Evolutionary conservation across 148 eudicot genomes (phyloP), one percentile per base, ranked within the genome.

Genomic region (Selenicereus undatus): DNA sequence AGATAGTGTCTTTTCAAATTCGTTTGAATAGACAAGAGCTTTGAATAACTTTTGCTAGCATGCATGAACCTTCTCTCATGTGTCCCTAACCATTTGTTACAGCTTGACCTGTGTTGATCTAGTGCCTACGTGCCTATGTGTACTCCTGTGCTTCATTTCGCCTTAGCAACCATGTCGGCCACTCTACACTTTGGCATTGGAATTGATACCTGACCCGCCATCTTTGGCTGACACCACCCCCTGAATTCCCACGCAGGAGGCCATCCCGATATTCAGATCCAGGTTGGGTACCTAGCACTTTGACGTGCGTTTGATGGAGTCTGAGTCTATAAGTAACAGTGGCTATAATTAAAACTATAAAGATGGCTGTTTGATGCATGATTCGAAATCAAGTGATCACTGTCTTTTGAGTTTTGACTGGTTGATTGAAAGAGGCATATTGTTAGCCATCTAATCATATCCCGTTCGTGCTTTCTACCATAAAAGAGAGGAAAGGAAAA

Each of bases 391-490:
- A 50, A 76, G 54, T 81, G 5, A 69, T 81, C 24, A 76, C 20
- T 60, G 79, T 54, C 42, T 68, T 68, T 68, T 52, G 71, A 43
- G 29, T 68, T 68, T 68, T 52, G 71, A 43, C 27, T 21, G 9
- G 73, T 43, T 60, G 39, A 62, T 18, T 76, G 36, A 26, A 52
- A 29, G 20, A 43, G 76, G 54, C 60, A 45, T 27, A 29, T 52
- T 35, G 29, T 66, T 77, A 42, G 72, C 80, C 43, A 77, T 52
- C 78, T 77, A 77, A 77, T 81, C 81, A 70, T 76, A 42, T 80
- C 73, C 58, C 50, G 62, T 56, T 45, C 68, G 68, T 51, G 81
- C 68, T 66, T 78, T 56, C 58, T n/a, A 36, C 29, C 29, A 76
- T 16, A 54, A 26, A 54, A 72, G 20, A 52, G 39, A 66, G 69